Base-by-base conservation (phyloP, 2,329 filamentous ascomycete genomes). In the Grosmannia huntii region DNA sequence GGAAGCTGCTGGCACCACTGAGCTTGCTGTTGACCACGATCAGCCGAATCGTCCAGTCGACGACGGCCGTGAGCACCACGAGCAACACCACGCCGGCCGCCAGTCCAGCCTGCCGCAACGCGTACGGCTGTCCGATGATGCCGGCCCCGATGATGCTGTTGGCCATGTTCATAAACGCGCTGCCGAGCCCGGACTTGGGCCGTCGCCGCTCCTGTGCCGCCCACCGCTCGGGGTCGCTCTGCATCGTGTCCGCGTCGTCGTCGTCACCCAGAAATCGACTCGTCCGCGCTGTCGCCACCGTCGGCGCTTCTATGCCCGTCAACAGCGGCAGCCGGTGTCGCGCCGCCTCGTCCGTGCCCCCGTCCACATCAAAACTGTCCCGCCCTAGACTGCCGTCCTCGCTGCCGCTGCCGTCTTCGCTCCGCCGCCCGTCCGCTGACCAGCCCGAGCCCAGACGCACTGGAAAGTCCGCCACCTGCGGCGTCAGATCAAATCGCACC, bases 141-240 rank as follows among this genome's bases (percentile, higher is more conserved):
- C 84, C 83, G 2, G 84, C 84, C 46, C 84, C 84, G 64, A 99
- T 96, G 70, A 99, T 99, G 66, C 89, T 95, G 75, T 99, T 99
- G 62, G 94, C 92, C 94, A 99, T 99, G 73, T 99, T 99, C 90
- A 97, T 96, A 65, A 99, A 97, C 3, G 94, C 92, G 69, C 87
- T 89, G 62, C 81, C 79, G 73, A 97, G 79, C 5, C 87, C 87
- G 59, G 89, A 95, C 73, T 92, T 92, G 53, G 92, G 90, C 59
- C 91, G 80, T 48, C 68, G 67, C 58, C 77, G 75, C 68, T 85
- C 81, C 38, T 75, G 72, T 65, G 79, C 76, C 5, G 76, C 78
- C 71, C 76, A 77, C 33, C 23, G 60, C 56, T 75, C 69, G 28
- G 75, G 70, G 50, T 72, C 70, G 23, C 59, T 61, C 25, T 14